Evolutionary conservation across 2,329 filamentous ascomycete genomes (phyloP).

Genomic region (Arthroderma uncinatum): DNA sequence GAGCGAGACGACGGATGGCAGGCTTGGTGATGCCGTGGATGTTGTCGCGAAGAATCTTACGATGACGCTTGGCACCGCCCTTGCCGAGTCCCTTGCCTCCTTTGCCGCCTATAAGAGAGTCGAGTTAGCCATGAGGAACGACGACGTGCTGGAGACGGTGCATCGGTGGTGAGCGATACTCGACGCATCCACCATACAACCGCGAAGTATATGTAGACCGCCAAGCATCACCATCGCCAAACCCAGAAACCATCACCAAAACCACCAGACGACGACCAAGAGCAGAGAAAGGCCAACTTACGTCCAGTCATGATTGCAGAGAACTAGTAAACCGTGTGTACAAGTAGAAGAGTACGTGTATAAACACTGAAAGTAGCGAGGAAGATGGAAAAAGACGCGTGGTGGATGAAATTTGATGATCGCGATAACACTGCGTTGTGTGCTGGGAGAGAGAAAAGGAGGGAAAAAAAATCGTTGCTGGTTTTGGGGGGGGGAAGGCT

Average conservation of each 20-base stretch:
- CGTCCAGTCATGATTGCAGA: constrained; percentile 48
- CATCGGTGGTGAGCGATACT: constrained; percentile 38
- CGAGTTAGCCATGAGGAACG: constrained; percentile 74
- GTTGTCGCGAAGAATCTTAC: constrained; percentile 99
- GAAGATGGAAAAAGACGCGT: not conserved
- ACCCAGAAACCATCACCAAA: not conserved
- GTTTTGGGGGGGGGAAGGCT: not conserved
- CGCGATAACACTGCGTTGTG: not conserved
- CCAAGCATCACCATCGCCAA: not conserved
- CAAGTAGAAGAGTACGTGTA: not conserved
- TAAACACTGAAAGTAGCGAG: not conserved
- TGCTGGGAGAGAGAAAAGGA: not conserved
- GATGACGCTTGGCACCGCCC: constrained; percentile 96
- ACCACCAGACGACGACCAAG: not conserved
- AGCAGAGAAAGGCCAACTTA: constrained; percentile 31
- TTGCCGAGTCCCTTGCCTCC: constrained; percentile 97
- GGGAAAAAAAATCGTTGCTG: too few species aligned
- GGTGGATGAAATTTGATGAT: not conserved
- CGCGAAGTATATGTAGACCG: not conserved
- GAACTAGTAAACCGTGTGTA: not conserved
- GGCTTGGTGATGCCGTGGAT: constrained; percentile 99
- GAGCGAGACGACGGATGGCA: constrained; percentile 93
- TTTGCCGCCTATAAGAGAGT: constrained; percentile 80
- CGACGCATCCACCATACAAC: not conserved
- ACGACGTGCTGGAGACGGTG: constrained; percentile 80